Base-by-base conservation (phyloP, 768 basidiomycete species). In the Symmetrospora coprosmae region DNA sequence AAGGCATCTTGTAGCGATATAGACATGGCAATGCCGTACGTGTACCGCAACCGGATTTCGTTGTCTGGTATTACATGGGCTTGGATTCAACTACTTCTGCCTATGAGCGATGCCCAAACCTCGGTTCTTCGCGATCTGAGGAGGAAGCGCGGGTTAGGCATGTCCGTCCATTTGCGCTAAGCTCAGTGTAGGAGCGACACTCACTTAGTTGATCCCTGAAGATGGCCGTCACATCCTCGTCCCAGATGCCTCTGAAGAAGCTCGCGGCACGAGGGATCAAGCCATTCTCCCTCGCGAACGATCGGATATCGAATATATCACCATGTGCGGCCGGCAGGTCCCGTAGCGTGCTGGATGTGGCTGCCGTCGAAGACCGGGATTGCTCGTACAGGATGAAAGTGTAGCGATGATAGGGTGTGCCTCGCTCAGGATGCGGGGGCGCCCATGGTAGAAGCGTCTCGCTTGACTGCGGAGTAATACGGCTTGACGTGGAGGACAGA, bases 351-450 rank as follows among this genome's bases (percentile, higher is more conserved):
- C n/a, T n/a, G n/a, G n/a, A n/a, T n/a, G n/a, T n/a, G n/a, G 38
- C 19, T 5, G 28, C 30, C 14, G 19, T 11, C 5, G 31, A 17
- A 17, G 55, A 40, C 3, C 27, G 6, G 11, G 79, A 76, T 66
- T 92, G 88, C 9, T 81, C 82, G 46, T 91, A 77, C 28, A 92
- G 75, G 28, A 92, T 75, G 41, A 84, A 66, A 8, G 81, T 79
- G 72, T 92, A 94, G 63, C 92, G 87, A 73, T 99, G 92, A 73
- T 87, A 89, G 0, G 81, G 81, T 11, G 89, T 84, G 49, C 90
- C 89, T 35, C 79, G 79, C 70, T 88, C 85, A 2, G 92, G 92
- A 66, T 94, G 89, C 3, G 91, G 94, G 4, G 92, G 86, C 64
- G 91, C 76, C 72, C 91, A 96, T 25, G 75, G 74, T 9, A 73